Conservation (phyloP, 495 filamentous ascomycete species). For the Hyphodiscus hymeniophilus region DNA sequence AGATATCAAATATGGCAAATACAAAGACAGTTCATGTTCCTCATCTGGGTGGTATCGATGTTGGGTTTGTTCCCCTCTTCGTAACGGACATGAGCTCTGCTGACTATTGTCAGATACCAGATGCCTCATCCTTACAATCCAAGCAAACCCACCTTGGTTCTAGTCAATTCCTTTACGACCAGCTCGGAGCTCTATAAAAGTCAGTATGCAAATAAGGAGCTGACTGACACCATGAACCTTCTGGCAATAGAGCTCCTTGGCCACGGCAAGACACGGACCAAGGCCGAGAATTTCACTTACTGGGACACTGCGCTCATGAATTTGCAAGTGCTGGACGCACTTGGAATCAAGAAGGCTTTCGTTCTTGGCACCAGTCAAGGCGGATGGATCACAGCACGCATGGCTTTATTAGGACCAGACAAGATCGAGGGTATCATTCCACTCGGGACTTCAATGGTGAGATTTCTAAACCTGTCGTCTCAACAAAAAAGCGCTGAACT, state of each 20-base stretch:
- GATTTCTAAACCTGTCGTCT: no score
- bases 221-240: conserved; percentile 40
- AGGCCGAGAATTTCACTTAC: conserved; percentile 41
- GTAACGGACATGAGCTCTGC: not conserved
- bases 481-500: no score
- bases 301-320: conserved; percentile 46
- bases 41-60: conserved; percentile 46
- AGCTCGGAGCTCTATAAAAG: conserved; percentile 40
- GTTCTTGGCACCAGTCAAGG: conserved; percentile 55
- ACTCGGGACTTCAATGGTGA: conserved; percentile 47
- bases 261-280: conserved; percentile 37
- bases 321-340: conserved; percentile 36
- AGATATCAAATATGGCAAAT: conserved; percentile 8
- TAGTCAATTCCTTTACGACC: conserved; percentile 52
- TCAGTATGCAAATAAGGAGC: conserved; percentile 38
- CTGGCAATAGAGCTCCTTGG: conserved; percentile 47
- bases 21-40: conserved; percentile 37
- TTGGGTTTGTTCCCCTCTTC: conserved; percentile 34
- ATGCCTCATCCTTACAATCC: conserved; percentile 31
- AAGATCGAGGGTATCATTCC: conserved; percentile 50
- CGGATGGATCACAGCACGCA: conserved; percentile 50
- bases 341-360: conserved; percentile 48
- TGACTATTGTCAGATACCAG: conserved; percentile 3
- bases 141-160: conserved; percentile 47
- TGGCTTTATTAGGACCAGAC: conserved; percentile 45